Base-by-base conservation (phyloP, 2,329 filamentous ascomycete species). In the Chrysosporium keratinophilum region DNA sequence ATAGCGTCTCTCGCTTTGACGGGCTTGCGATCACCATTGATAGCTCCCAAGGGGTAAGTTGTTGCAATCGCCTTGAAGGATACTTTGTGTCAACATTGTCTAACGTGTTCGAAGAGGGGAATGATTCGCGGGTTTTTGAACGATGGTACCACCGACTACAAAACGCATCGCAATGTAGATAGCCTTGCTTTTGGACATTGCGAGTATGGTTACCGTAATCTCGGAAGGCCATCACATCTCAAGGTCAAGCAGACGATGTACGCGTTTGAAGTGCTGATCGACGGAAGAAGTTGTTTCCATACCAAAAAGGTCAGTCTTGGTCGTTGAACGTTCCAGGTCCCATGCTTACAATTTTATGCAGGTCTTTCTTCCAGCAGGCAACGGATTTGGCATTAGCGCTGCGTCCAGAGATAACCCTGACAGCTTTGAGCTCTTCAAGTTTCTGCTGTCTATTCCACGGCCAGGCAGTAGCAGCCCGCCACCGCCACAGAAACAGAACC, bases 61-160 rank as follows among this genome's bases (percentile, higher is more conserved):
- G 41, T 20, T 35, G 17, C 10, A 15, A 9, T 34, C 14, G n/a
- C 28, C n/a, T 33, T 19, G 14, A 31, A 31, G 14, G 10, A 23
- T 14, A 33, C 4, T 37, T 15, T 14, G 9, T 31, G 7, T 28
- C 10, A 35, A 14, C 12, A 15, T 42, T 12, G n/a, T 12, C 52
- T 54, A 23, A 50, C 14, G 3, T 17, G 19, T 28, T 43, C 28
- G 9, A 52, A 41, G 56, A 55, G 42, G 50, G 93, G 93, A 60
- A 89, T 85, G 71, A 77, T 98, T 59, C 81, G 93, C 56, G 93
- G 87, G 15, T 98, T 97, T 74, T 74, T 98, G 60, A 98, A 97
- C 72, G 93, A 97, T 68, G 91, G 90, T 47, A 80, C 76, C 37
- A 83, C 79, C 60, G 87, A 95, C 68, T 96, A 84, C 75, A 83